Conservation (phyloP, 805 yeast species). For the Debaryomyces tyrocola region DNA sequence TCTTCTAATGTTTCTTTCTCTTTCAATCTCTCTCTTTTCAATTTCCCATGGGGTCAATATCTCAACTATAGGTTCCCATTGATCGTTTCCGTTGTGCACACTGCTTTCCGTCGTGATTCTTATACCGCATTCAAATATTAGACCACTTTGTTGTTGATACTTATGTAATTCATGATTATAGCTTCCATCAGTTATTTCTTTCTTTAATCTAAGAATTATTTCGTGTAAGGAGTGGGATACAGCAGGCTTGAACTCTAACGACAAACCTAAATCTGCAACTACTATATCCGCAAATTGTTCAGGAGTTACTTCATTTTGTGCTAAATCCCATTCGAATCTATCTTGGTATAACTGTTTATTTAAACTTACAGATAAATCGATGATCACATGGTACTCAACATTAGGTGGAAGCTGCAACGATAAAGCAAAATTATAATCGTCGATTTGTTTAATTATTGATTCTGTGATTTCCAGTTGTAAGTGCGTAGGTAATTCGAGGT, state of each 20-base stretch:
- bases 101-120: constrained; percentile 58
- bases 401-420: constrained; percentile 60
- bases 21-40: constrained; percentile 91
- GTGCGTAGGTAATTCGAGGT: constrained; percentile 73
- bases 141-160: constrained; percentile 41
- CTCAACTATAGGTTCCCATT: constrained; percentile 89
- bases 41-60: constrained; percentile 87
- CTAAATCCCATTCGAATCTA: constrained; percentile 90
- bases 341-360: constrained; percentile 86
- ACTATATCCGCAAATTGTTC: constrained; percentile 80
- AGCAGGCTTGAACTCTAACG: constrained; percentile 85
- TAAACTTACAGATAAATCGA: constrained; percentile 78
- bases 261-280: constrained; percentile 80
- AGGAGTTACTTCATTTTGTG: constrained; percentile 59
- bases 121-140: constrained; percentile 43
- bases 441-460: constrained; percentile 77
- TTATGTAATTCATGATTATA: constrained; percentile 44
- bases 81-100: constrained; percentile 72
- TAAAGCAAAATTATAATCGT: constrained; percentile 66
- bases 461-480: constrained; percentile 63
- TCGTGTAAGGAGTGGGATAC: constrained; percentile 88
- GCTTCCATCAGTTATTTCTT: constrained; percentile 70
- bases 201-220: constrained; percentile 68
- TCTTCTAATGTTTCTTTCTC: constrained; percentile 88
- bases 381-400: constrained; percentile 67